Percentiles rank a stretch among this genome's conserved stretches.
phyloP scores from a whole-genome alignment of 2,329 filamentous ascomycete species.

The Lojkania enalia region DNA sequence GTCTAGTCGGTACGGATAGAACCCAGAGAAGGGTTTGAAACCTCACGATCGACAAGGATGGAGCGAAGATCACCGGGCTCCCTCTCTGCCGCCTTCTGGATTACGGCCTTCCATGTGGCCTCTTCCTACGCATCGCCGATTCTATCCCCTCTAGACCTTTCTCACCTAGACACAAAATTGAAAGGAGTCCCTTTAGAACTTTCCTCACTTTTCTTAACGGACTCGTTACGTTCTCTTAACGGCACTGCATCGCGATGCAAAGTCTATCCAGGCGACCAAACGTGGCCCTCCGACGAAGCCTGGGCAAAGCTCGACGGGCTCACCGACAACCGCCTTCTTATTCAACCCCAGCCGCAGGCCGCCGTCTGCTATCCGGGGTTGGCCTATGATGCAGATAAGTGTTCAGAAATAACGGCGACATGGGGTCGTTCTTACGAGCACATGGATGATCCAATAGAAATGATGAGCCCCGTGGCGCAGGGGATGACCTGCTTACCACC shows the following conservation, averaged over 20 bases:
- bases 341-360: conserved; percentile 32
- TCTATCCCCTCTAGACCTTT: conserved; percentile 7
- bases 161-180: conserved; percentile 23
- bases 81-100: conserved; percentile 20
- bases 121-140: conserved; percentile 26
- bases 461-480: conserved; percentile 43
- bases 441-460: conserved; percentile 41
- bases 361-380: conserved; percentile 39
- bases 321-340: conserved; percentile 32
- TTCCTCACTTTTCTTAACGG: conserved; percentile 26
- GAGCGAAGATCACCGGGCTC: conserved; percentile 14
- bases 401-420: conserved; percentile 30
- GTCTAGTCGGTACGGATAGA: too few species aligned
- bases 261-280: conserved; percentile 49
- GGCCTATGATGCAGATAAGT: conserved; percentile 34
- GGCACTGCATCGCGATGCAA: conserved; percentile 48
- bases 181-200: conserved; percentile 22
- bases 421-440: conserved; percentile 41
- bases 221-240: conserved; percentile 11
- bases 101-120: conserved; percentile 28
- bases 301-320: conserved; percentile 54
- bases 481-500: conserved; percentile 44
- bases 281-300: conserved; percentile 53
- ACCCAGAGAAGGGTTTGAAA: not conserved
- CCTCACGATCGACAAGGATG: conserved; percentile 8